These are phyloP conservation scores for Colletotrichum sp. DNA, from an alignment of 2,329 filamentous ascomycete genomes.

Conservation along the genomic window DNA sequence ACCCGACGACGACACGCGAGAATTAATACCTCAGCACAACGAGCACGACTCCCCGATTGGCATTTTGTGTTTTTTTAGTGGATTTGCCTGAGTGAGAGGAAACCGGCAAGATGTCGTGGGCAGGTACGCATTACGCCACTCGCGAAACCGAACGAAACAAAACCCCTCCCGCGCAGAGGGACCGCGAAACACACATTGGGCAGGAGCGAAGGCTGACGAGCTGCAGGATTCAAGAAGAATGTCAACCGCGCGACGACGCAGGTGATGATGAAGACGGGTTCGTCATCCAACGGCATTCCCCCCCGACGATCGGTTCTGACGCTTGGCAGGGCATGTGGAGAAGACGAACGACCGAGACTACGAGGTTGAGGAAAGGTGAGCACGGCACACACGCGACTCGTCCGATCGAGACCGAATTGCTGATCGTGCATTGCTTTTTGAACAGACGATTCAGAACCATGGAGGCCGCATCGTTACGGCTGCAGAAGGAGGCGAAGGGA, in stretches of 20 bases:
- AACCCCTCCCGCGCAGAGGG: background rate
- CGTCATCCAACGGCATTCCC: background rate
- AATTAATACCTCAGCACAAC: background rate
- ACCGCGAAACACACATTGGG: background rate
- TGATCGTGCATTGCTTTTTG: slow-evolving; percentile 4
- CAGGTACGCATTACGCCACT: slow-evolving; percentile 36
- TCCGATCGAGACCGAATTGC: background rate
- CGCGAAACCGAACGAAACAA: slow-evolving; percentile 10
- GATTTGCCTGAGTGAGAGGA: background rate
- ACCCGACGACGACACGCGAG: background rate
- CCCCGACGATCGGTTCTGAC: background rate
- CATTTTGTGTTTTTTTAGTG: background rate
- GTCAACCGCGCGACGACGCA: slow-evolving; percentile 98
- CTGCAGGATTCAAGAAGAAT: slow-evolving; percentile 74
- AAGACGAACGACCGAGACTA: slow-evolving; percentile 99
- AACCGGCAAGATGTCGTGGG: slow-evolving; percentile 49
- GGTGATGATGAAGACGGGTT: slow-evolving; percentile 99
- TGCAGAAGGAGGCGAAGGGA: slow-evolving; percentile 98
- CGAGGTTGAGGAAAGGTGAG: slow-evolving; percentile 90
- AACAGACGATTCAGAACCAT: slow-evolving; percentile 92
- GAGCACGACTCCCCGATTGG: background rate
- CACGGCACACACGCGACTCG: background rate
- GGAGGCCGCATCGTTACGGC: slow-evolving; percentile 88
- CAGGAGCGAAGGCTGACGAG: background rate
- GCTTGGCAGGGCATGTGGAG: slow-evolving; percentile 81